Evolutionary conservation across 257 asterid genomes (phyloP).

Genomic region (Solanum arcanum): DNA sequence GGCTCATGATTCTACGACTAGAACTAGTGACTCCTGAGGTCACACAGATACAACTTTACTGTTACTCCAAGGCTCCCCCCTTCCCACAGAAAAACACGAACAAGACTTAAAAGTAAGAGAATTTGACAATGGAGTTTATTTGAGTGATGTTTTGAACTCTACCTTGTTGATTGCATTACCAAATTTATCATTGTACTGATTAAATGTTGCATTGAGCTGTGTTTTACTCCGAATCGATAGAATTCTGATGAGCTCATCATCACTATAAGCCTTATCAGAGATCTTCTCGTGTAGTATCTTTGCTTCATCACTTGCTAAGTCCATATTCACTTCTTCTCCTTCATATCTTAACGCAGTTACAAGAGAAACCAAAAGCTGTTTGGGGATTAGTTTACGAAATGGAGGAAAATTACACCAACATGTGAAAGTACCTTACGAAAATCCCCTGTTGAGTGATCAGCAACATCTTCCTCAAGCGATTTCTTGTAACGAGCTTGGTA

Average conservation of each 20-base stretch:
- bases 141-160: background rate
- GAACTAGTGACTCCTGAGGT: background rate
- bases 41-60: background rate
- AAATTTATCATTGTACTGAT: conserved; percentile 55
- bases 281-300: conserved; percentile 67
- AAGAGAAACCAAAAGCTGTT: conserved; percentile 86
- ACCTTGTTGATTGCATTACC: conserved; percentile 80
- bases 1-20: background rate
- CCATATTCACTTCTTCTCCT: conserved; percentile 71
- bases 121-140: background rate
- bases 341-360: conserved; percentile 75
- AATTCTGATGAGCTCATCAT: conserved; percentile 67
- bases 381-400: background rate
- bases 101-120: background rate
- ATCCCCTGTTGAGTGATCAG: conserved; percentile 62
- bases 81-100: background rate
- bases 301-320: conserved; percentile 68
- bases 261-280: conserved; percentile 43
- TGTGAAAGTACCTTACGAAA: conserved; percentile 45
- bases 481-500: conserved; percentile 59
- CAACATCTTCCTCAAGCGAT: conserved; percentile 88
- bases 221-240: conserved; percentile 77
- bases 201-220: conserved; percentile 79
- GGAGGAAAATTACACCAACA: background rate
- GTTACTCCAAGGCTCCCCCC: background rate